These are phyloP conservation scores for Acer saccharum DNA, from an alignment of 345 rosid species.

Conservation along the genomic window DNA sequence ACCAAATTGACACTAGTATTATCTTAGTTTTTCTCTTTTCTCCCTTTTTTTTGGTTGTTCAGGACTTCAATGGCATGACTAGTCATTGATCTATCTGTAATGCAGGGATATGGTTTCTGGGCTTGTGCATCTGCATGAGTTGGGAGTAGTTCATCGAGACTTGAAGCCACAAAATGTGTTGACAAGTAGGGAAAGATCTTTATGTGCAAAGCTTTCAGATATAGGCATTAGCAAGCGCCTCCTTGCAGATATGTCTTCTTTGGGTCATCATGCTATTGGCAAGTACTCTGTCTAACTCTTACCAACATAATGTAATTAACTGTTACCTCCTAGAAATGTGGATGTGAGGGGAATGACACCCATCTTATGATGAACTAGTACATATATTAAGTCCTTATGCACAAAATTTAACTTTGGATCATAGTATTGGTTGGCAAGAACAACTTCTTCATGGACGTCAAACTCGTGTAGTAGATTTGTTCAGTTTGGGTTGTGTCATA, in stretches of 20 bases:
- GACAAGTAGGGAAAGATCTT: conserved; percentile 59
- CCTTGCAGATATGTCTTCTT: conserved; percentile 73
- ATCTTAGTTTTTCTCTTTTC: neutral
- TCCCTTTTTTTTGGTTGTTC: neutral
- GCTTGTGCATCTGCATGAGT: conserved; percentile 80
- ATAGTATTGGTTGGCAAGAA: conserved; percentile 32
- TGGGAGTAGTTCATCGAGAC: conserved; percentile 92
- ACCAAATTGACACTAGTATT: neutral
- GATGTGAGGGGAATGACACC: neutral
- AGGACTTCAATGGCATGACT: neutral
- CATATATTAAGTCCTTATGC: neutral
- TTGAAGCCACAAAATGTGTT: conserved; percentile 96
- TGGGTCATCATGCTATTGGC: conserved; percentile 84
- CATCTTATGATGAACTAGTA: neutral
- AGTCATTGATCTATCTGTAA: conserved; percentile 22
- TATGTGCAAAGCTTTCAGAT: conserved; percentile 89
- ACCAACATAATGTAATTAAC: neutral
- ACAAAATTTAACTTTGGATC: conserved; percentile 5
- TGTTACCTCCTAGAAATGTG: neutral
- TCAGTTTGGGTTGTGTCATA: conserved; percentile 89
- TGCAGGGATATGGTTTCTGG: conserved; percentile 86
- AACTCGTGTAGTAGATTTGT: conserved; percentile 89
- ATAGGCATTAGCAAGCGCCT: conserved; percentile 97
- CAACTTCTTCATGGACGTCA: conserved; percentile 89
- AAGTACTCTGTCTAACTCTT: conserved; percentile 22